Evolutionary conservation across 2,329 filamentous ascomycete species (phyloP).

Genomic region (Fusarium sublunatum): DNA sequence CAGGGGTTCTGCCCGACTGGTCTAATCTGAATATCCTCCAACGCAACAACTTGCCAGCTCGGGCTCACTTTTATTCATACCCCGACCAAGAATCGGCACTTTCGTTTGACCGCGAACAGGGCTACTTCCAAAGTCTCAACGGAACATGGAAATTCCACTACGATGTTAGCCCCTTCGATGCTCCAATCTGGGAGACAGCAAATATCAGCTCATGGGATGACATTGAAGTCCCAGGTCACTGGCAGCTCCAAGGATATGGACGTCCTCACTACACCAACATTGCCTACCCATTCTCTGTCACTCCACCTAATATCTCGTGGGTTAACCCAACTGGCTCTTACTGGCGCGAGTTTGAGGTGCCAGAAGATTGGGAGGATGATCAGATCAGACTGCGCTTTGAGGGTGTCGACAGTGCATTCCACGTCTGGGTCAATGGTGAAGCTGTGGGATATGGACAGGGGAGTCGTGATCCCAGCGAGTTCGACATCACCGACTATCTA

Average conservation of each 20-base stretch:
- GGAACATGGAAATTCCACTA: slow-evolving; percentile 34
- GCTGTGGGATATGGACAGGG: slow-evolving; percentile 79
- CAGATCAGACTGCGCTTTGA: slow-evolving; percentile 78
- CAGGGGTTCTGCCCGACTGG: slow-evolving; percentile 20
- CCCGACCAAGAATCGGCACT: slow-evolving; percentile 8
- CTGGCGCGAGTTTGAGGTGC: slow-evolving; percentile 65
- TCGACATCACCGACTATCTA: slow-evolving; percentile 71
- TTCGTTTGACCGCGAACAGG: not conserved
- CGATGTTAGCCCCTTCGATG: slow-evolving; percentile 13
- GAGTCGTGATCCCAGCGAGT: slow-evolving; percentile 77
- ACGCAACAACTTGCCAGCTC: slow-evolving; percentile 12
- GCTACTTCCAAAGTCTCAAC: slow-evolving; percentile 10
- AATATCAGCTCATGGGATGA: slow-evolving; percentile 42
- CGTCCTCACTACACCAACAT: slow-evolving; percentile 77
- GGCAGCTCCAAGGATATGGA: slow-evolving; percentile 77
- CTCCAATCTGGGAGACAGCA: slow-evolving; percentile 9
- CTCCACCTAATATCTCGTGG: slow-evolving; percentile 72
- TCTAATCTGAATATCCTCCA: slow-evolving; percentile 14
- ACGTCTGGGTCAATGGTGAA: slow-evolving; percentile 75
- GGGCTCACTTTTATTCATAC: slow-evolving; percentile 32
- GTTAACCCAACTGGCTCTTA: slow-evolving; percentile 76
- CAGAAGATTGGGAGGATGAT: slow-evolving; percentile 56
- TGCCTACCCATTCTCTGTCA: slow-evolving; percentile 73
- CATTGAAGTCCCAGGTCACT: slow-evolving; percentile 74
- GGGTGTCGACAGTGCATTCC: slow-evolving; percentile 78